A percentile compares a stretch with the other conserved stretches of the same genome.
These are phyloP conservation scores for Cladochytrium replicatum DNA, from an alignment of 192 early-diverging fungal species.

Conservation along the genomic window DNA sequence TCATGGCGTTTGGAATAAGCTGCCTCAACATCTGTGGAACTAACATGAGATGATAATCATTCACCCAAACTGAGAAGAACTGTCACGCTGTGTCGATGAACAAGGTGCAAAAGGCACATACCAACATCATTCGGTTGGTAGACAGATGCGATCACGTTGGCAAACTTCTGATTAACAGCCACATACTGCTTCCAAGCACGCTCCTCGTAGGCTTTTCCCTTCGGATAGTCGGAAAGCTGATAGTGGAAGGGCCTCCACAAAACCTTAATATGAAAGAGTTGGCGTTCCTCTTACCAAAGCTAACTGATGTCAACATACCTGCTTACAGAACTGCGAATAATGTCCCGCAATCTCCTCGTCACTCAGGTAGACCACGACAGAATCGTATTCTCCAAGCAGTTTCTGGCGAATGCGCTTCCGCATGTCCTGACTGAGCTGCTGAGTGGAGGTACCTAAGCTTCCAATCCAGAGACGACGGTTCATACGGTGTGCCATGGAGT, in stretches of 20 bases:
- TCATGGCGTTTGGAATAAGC: slow-evolving; percentile 71
- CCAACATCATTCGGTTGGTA: slow-evolving; percentile 80
- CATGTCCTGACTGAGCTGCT: slow-evolving; percentile 51
- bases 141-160: slow-evolving; percentile 62
- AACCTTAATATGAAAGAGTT: slow-evolving; percentile 40
- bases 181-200: slow-evolving; percentile 74
- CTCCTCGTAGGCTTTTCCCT: slow-evolving; percentile 67
- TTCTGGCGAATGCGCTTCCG: slow-evolving; percentile 47
- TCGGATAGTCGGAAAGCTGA: slow-evolving; percentile 78
- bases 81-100: background rate
- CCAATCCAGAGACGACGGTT: slow-evolving; percentile 28
- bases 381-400: slow-evolving; percentile 52
- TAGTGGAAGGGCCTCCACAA: slow-evolving; percentile 98
- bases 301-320: slow-evolving; percentile 40
- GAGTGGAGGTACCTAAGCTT: slow-evolving; percentile 66
- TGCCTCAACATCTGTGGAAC: slow-evolving; percentile 80
- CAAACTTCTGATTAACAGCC: slow-evolving; percentile 76
- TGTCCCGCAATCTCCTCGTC: slow-evolving; percentile 82
- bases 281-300: background rate
- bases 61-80: slow-evolving; percentile 71
- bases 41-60: slow-evolving; percentile 96
- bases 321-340: slow-evolving; percentile 91
- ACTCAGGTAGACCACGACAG: slow-evolving; percentile 69
- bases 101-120: slow-evolving; percentile 12
- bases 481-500: slow-evolving; percentile 29